Evolutionary conservation across 179 eudicot genomes (phyloP), one percentile per base, ranked within the genome.

Genomic region (Gypsophila paniculata): DNA sequence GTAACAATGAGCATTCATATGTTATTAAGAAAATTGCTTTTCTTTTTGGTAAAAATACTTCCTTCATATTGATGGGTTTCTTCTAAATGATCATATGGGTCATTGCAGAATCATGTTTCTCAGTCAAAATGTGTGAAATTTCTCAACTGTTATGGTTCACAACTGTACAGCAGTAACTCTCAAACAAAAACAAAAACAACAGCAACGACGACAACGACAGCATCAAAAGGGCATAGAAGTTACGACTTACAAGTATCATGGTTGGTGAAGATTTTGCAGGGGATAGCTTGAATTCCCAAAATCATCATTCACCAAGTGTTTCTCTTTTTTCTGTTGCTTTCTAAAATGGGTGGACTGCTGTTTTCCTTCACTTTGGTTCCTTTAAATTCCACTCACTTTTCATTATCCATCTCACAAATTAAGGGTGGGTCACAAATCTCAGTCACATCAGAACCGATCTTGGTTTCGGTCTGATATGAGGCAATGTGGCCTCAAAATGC

Each of bases 301-400:
- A 44, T 39, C 54, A 65, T 44, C 69, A 65, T 36, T 21, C 15
- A 42, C 49, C 34, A 29, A 64, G 1, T 38, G 6, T 19, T 25
- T 19, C 18, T 39, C 22, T 69, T 13, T 21, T 18, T 53, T 7
- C 18, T 23, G 12, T 8, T 55, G 21, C 48, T 36, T 60, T 39
- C 42, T 15, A 46, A 46, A 65, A 74, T 4, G 44, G 19, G 61
- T 67, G 73, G 60, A 55, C 51, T 68, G 73, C 53, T 68, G n/a
- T 29, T 17, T 68, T 64, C 38, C 73, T 13, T 22, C n/a, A 58
- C 61, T 66, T 77, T 72, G 72, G 80, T 70, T 69, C 76, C 80
- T 68, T 74, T n/a, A 22, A 63, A n/a, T 61, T 61, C 65, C 12
- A 36, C n/a, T 26, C 63, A 17, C 10, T 29, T 58, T 58, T 58